These are phyloP conservation scores for Linnemannia hyalina DNA, from an alignment of 192 early-diverging fungal genomes.

Conservation along the genomic window DNA sequence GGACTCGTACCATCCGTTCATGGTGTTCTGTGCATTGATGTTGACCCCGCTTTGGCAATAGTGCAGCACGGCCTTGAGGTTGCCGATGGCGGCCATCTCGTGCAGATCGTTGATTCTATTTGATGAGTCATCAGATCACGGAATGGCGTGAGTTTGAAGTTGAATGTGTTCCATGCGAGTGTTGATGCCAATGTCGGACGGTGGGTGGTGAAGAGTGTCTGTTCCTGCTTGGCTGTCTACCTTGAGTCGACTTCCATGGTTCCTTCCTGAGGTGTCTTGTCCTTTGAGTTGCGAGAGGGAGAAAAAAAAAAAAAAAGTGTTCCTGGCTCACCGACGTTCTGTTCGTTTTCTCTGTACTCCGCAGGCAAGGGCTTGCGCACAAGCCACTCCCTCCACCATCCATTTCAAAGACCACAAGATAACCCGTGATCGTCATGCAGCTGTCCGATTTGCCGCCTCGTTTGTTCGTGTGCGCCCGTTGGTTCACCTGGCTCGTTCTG, in stretches of 20 bases:
- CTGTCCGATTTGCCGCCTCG: neutral
- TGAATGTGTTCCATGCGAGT: neutral
- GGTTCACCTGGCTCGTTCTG: neutral
- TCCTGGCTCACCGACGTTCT: neutral
- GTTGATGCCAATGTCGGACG: neutral
- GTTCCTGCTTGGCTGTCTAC: neutral
- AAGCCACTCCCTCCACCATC: neutral
- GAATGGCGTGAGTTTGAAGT: neutral
- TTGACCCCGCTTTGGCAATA: conserved; percentile 76
- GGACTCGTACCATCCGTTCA: conserved; percentile 75
- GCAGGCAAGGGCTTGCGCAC: neutral
- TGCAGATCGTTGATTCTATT: conserved; percentile 58
- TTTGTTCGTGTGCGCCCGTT: neutral
- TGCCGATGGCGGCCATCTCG: conserved; percentile 74
- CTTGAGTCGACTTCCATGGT: conserved; percentile 33
- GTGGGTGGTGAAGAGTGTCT: neutral
- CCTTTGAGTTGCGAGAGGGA: no score
- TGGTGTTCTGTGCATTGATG: conserved; percentile 76
- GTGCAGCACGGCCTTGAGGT: conserved; percentile 73
- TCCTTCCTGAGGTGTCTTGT: neutral
- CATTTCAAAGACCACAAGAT: no score
- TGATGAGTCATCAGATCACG: neutral
- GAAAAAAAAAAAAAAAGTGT: neutral
- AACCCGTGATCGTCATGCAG: conserved; percentile 2
- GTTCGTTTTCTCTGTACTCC: neutral